These are phyloP conservation scores for Blastocystis sp. DNA, from an alignment of 352 stramenopile species.

Conservation along the genomic window DNA sequence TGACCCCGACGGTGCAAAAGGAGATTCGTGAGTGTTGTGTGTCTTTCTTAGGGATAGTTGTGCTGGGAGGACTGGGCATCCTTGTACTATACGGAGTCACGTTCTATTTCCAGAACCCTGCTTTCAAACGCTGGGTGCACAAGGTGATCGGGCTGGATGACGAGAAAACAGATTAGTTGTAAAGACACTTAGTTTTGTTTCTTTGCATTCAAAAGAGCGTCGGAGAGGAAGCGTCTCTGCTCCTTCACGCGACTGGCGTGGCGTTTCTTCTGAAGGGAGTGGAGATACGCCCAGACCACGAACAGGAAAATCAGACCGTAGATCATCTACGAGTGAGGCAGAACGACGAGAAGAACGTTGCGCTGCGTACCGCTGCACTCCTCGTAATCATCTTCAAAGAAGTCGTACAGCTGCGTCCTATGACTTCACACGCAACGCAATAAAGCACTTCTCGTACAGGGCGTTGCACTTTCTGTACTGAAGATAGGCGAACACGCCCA, in stretches of 20 bases:
- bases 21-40: neutral
- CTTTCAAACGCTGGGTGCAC: neutral
- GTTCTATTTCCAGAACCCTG: neutral
- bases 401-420: neutral
- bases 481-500: neutral
- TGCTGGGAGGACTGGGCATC: neutral
- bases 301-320: neutral
- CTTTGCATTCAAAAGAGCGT: neutral
- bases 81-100: neutral
- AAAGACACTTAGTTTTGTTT: neutral
- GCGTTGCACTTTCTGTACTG: neutral
- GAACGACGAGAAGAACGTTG: neutral
- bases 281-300: neutral
- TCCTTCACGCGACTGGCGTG: neutral
- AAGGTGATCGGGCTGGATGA: neutral
- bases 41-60: neutral
- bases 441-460: neutral
- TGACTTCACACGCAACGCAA: neutral
- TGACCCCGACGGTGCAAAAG: neutral
- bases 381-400: conserved; percentile 19
- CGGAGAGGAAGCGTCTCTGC: neutral
- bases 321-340: neutral
- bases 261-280: conserved; percentile 15
- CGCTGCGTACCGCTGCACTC: neutral
- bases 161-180: conserved; percentile 9